phyloP scores from a whole-genome alignment of 2,329 filamentous ascomycete genomes.

The Fusarium globosum region DNA sequence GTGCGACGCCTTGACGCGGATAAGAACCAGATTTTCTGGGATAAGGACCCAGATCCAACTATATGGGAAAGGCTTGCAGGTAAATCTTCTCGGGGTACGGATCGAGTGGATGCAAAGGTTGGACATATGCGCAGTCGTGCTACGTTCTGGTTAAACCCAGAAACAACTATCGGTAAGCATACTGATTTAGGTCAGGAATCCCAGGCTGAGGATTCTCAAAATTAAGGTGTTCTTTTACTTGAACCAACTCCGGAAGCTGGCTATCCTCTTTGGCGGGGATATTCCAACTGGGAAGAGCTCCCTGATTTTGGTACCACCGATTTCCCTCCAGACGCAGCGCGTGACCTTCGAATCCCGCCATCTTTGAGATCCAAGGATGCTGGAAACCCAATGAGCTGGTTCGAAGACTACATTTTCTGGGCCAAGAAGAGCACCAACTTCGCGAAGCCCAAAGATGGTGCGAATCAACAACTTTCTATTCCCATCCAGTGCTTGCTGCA shows the following conservation, averaged over 20 bases:
- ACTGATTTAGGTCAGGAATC: rapidly evolving
- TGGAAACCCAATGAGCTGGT: neutral
- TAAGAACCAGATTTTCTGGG: neutral
- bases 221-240: neutral
- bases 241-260: neutral
- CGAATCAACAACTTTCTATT: neutral
- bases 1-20: neutral
- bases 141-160: neutral
- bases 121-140: slow-evolving; percentile 1
- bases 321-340: neutral
- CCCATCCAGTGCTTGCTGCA: neutral
- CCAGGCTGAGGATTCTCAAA: neutral
- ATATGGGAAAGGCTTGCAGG: neutral
- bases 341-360: neutral
- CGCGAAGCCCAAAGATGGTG: rapidly evolving
- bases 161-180: neutral
- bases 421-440: neutral
- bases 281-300: neutral
- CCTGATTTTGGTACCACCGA: neutral
- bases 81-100: rapidly evolving
- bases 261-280: neutral
- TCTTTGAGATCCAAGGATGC: neutral
- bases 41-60: neutral
- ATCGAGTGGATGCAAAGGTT: neutral
- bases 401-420: neutral